Percentiles rank a stretch among this genome's conserved stretches.
These are phyloP conservation scores for Saxophila tyrrhenica DNA, from an alignment of 495 filamentous ascomycete genomes.

Conservation along the genomic window DNA sequence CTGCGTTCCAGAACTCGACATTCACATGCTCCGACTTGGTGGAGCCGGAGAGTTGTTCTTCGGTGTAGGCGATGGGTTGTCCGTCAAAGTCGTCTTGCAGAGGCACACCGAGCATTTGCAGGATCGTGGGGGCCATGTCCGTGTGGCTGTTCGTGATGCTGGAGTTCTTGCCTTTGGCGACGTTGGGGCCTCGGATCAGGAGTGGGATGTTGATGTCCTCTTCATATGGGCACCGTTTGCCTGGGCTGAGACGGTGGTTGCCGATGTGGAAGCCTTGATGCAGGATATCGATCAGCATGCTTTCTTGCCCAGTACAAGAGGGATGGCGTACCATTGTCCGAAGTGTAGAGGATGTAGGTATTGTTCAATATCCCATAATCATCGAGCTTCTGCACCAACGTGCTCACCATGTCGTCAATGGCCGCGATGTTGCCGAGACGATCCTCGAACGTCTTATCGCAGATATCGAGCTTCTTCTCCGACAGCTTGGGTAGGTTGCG, in stretches of 20 bases:
- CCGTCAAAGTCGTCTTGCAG: conserved; percentile 20
- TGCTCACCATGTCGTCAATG: conserved; percentile 60
- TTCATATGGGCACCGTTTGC: conserved; percentile 58
- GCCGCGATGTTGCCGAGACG: conserved; percentile 51
- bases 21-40: conserved; percentile 33
- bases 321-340: conserved; percentile 47
- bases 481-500: conserved; percentile 38
- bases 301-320: neutral
- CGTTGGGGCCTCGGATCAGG: conserved; percentile 27
- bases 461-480: conserved; percentile 43
- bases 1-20: conserved; percentile 26
- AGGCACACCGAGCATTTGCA: conserved; percentile 37
- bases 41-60: conserved; percentile 12
- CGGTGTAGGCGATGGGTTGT: conserved; percentile 18
- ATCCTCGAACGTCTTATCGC: conserved; percentile 54
- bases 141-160: conserved; percentile 54
- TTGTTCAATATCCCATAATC: neutral
- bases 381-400: conserved; percentile 38
- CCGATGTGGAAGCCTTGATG: conserved; percentile 47
- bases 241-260: conserved; percentile 57
- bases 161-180: conserved; percentile 20
- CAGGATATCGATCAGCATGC: neutral
- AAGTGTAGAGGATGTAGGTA: conserved; percentile 55
- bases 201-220: conserved; percentile 64
- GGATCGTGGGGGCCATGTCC: conserved; percentile 55